phyloP scores from a whole-genome alignment of 2,329 filamentous ascomycete genomes.

The Fusarium sp. region DNA sequence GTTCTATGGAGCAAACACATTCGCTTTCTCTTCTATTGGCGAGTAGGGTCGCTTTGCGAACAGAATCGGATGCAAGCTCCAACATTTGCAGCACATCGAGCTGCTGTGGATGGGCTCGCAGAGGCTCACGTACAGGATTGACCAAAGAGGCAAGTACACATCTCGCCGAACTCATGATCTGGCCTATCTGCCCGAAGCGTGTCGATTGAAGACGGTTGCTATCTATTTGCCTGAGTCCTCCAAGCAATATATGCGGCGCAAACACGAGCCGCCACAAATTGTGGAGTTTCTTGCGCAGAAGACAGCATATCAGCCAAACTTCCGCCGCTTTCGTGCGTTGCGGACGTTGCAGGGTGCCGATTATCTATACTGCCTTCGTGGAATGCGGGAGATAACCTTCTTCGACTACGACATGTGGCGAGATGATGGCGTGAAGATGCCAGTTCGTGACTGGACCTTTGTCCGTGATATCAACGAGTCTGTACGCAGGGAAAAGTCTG shows the following conservation, averaged over 20 bases:
- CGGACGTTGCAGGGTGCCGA: conserved; percentile 59
- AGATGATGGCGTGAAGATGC: background rate
- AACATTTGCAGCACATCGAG: conserved; percentile 59
- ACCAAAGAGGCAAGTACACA: conserved; percentile 40
- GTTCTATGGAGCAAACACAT: conserved; percentile 63
- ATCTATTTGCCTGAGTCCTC: conserved; percentile 56
- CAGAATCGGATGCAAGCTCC: conserved; percentile 55
- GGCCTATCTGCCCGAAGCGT: conserved; percentile 50
- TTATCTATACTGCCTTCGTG: conserved; percentile 58
- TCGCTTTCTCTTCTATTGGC: conserved; percentile 65
- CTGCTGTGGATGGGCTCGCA: conserved; percentile 57
- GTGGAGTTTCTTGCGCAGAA: conserved; percentile 41
- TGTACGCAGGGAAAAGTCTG: conserved; percentile 37
- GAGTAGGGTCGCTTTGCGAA: conserved; percentile 61
- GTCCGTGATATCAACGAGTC: conserved; percentile 43
- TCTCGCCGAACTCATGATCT: conserved; percentile 56
- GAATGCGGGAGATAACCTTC: conserved; percentile 55
- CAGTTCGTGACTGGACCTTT: conserved; percentile 49
- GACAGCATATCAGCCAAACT: conserved; percentile 56
- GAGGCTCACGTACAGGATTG: conserved; percentile 38
- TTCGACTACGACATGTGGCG: conserved; percentile 54
- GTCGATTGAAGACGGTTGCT: conserved; percentile 55
- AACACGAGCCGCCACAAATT: conserved; percentile 49
- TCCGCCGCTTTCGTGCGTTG: conserved; percentile 51
- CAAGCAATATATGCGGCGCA: conserved; percentile 48